Base-by-base conservation (phyloP, 352 stramenopile species). In the Globisporangium spinosum region DNA sequence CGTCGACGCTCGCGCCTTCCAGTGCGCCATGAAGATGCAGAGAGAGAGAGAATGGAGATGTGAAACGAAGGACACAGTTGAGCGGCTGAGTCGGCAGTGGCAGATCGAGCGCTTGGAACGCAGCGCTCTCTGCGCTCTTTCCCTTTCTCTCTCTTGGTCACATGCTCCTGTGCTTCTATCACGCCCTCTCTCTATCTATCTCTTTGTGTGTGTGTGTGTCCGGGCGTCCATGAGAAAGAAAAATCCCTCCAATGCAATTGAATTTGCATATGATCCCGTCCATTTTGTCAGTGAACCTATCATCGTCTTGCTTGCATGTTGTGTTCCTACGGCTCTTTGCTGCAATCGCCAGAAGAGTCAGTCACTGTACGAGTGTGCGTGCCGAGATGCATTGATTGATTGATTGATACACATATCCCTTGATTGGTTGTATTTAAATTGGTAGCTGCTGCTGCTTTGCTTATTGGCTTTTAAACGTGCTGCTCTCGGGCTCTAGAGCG, bases 191-290 rank as follows among this genome's bases (percentile, higher is more conserved):
- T 17, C 13, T 23, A 2, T 25, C 13, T 40, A 6, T 59, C 13
- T 59, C 23, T n/a, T 17, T 59, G 17, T 58, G 54, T 59, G 54
- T 25, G 20, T 60, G n/a, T 20, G 55, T 25, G 55, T 35, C 27
- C 29, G 55, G 2, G n/a, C 58, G 58, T 63, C 58, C 58, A 63
- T 63, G 58, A 63, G 38, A 63, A 53, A 29, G 27, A 63, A 63
- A 27, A 47, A 15, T 7, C 1, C 17, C 17, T 34, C 55, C 55
- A 60, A 63, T 40, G 38, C 58, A 53, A 34, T 20, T 29, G 7
- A 53, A 53, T 12, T 60, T 60, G 58, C 58, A 53, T 34, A 47
- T 63, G 58, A 63, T 63, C 58, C 58, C 35, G 13, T 34, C 57
- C 0, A 35, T 32, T 22, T 35, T 10, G 4, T 34, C 22, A 43